These are phyloP conservation scores for Fraxinus baroniana DNA, from an alignment of 305 asterid species.

Conservation along the genomic window DNA sequence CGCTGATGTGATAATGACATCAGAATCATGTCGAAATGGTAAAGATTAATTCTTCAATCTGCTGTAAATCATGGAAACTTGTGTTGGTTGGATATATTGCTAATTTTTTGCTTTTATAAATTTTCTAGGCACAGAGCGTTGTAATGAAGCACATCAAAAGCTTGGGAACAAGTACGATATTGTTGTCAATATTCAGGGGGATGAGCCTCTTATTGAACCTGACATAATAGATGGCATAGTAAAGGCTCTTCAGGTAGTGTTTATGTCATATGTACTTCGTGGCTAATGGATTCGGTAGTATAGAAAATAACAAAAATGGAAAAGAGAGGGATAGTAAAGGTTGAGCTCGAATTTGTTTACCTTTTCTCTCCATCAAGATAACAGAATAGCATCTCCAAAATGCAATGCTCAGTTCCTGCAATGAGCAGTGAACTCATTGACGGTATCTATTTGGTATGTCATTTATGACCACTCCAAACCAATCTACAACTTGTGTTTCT, in stretches of 20 bases:
- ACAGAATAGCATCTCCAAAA: neutral
- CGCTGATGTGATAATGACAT: constrained; percentile 90
- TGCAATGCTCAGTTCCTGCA: neutral
- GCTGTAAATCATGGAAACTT: neutral
- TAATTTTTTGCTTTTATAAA: neutral
- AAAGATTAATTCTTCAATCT: constrained; percentile 1
- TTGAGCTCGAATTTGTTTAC: neutral
- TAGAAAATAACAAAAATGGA: neutral
- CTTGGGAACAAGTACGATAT: constrained; percentile 68
- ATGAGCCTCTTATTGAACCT: constrained; percentile 95
- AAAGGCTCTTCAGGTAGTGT: constrained; percentile 67
- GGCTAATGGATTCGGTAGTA: neutral
- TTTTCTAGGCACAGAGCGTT: constrained; percentile 79
- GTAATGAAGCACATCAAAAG: constrained; percentile 85
- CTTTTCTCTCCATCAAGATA: neutral
- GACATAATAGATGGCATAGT: constrained; percentile 92
- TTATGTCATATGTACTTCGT: neutral
- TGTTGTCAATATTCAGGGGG: constrained; percentile 96
- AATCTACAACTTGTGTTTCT: neutral
- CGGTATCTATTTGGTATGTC: neutral
- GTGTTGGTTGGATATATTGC: neutral
- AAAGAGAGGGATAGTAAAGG: neutral
- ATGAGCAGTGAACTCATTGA: neutral
- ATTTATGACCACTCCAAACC: neutral
- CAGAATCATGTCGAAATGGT: constrained; percentile 89